phyloP scores from a whole-genome alignment of 768 basidiomycete genomes.

The Neoboletus brunneissimus region DNA sequence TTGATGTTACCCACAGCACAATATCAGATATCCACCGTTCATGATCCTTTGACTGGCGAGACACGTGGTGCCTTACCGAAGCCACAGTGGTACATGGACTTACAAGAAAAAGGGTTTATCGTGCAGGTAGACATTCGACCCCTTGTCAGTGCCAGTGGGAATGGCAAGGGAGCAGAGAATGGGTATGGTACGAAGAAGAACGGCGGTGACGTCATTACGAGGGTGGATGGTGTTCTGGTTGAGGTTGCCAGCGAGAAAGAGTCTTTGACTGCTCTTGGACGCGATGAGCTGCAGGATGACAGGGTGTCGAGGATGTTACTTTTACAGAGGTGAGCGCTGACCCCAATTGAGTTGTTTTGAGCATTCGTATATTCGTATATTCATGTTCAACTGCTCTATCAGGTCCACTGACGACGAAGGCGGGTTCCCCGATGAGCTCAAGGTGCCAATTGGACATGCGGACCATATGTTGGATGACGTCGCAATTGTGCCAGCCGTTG shows the following conservation, averaged over 20 bases:
- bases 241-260: constrained; percentile 72
- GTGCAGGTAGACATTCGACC: constrained; percentile 58
- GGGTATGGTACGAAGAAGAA: constrained; percentile 8
- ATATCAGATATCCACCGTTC: constrained; percentile 69
- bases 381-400: not conserved
- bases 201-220: constrained; percentile 13
- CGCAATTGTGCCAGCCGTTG: constrained; percentile 9
- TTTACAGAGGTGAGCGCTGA: constrained; percentile 54
- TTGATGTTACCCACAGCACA: constrained; percentile 81
- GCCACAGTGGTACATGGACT: constrained; percentile 69
- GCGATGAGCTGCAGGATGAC: constrained; percentile 76
- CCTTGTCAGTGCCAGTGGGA: constrained; percentile 31
- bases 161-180: constrained; percentile 1
- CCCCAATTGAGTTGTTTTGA: not conserved
- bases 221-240: constrained; percentile 39
- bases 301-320: constrained; percentile 62
- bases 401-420: constrained; percentile 59
- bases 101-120: constrained; percentile 58
- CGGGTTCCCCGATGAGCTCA: constrained; percentile 58
- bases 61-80: constrained; percentile 54
- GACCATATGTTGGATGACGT: constrained; percentile 52
- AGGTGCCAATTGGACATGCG: constrained; percentile 57
- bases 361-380: constrained; percentile 3
- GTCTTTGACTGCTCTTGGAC: constrained; percentile 62
- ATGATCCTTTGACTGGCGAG: constrained; percentile 80